phyloP scores from a whole-genome alignment of 176 grass and related monocot genomes.

The Ensete ventricosum region DNA sequence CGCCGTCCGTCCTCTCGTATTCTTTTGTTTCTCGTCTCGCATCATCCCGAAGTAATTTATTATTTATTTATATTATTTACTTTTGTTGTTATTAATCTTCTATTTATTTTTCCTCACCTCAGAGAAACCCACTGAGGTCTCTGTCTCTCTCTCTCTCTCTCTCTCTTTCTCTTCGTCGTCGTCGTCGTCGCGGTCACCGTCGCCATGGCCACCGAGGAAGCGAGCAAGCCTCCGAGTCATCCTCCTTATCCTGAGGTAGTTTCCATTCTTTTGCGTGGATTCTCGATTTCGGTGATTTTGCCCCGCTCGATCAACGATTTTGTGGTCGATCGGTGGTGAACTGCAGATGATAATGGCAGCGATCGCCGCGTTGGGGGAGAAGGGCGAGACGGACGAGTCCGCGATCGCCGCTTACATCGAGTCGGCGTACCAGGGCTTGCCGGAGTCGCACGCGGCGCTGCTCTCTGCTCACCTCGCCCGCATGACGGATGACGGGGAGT shows the following conservation, averaged over 20 bases:
- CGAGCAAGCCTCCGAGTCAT: constrained; percentile 20
- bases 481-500: constrained; percentile 62
- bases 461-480: constrained; percentile 50
- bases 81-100: not conserved
- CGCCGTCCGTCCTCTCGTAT: constrained; percentile 19
- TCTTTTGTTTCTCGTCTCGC: not conserved
- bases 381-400: constrained; percentile 43
- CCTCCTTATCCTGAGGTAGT: constrained; percentile 66
- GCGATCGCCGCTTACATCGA: constrained; percentile 66
- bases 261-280: not conserved
- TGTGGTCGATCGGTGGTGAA: not conserved
- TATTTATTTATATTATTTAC: constrained; percentile 6
- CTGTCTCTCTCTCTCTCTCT: not conserved
- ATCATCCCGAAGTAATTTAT: constrained; percentile 30
- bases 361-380: constrained; percentile 35
- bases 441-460: constrained; percentile 27
- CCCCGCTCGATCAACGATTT: not conserved
- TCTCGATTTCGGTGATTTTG: not conserved
- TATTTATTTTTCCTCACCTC: constrained; percentile 4
- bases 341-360: constrained; percentile 76
- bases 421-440: constrained; percentile 35
- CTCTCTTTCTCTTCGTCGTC: not conserved
- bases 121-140: constrained; percentile 27
- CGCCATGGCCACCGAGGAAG: constrained; percentile 46
- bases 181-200: not conserved